A percentile compares a stretch with the other conserved stretches of the same genome.
phyloP scores from a whole-genome alignment of 306 rosid species.

The Cucurbita pepo region DNA sequence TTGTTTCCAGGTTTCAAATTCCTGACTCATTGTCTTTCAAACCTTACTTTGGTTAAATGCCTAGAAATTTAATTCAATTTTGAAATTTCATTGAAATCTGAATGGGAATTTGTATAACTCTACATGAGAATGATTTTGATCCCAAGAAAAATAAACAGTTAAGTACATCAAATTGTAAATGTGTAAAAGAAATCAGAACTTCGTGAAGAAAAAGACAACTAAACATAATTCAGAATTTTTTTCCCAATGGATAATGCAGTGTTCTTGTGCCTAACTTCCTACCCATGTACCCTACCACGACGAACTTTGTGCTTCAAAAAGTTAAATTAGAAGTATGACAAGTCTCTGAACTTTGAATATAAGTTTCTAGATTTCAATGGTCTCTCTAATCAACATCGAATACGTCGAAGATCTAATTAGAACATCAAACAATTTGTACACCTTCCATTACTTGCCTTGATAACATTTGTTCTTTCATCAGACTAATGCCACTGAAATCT shows the following conservation, averaged over 20 bases:
- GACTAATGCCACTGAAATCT: neutral
- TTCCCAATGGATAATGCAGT: too few species aligned
- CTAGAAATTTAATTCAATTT: neutral
- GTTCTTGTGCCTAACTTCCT: too few species aligned
- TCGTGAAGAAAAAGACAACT: neutral
- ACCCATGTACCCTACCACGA: too few species aligned
- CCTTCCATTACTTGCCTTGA: neutral
- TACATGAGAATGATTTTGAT: neutral
- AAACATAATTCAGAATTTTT: neutral
- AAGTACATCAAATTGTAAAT: neutral
- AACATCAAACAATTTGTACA: neutral
- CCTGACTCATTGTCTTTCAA: neutral
- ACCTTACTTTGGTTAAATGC: neutral
- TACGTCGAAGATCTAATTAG: too few species aligned
- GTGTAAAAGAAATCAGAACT: neutral
- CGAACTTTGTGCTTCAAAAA: too few species aligned
- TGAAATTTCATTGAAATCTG: neutral
- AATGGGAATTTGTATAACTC: neutral
- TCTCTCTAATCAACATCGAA: too few species aligned
- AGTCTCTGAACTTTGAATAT: too few species aligned
- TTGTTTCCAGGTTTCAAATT: constrained; percentile 12
- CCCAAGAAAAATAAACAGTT: neutral
- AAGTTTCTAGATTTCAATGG: too few species aligned
- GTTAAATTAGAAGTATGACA: too few species aligned
- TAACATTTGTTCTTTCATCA: neutral